Evolutionary conservation across 768 basidiomycete genomes (phyloP).

Genomic region (Tricholoma saponaceum): DNA sequence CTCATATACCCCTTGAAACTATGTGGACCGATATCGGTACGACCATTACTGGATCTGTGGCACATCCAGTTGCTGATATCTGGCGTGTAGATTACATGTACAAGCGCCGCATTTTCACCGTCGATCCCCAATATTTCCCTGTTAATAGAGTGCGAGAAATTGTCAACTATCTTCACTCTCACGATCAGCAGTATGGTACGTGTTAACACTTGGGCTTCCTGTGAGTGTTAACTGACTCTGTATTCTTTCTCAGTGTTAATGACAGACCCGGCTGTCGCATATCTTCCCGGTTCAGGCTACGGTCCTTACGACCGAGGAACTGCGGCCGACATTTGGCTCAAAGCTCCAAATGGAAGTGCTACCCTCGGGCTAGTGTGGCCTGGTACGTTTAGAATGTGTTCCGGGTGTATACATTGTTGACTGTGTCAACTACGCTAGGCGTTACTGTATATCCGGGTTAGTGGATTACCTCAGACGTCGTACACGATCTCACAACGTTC

Average conservation of each 20-base stretch:
- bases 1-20: conserved; percentile 65
- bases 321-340: conserved; percentile 53
- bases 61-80: neutral
- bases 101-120: conserved; percentile 61
- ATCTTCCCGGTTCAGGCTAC: conserved; percentile 43
- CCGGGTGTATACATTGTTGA: neutral
- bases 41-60: neutral
- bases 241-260: conserved; percentile 46
- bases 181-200: conserved; percentile 57
- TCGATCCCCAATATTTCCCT: conserved; percentile 68
- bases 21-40: conserved; percentile 79
- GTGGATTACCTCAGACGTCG: neutral
- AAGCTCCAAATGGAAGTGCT: conserved; percentile 54
- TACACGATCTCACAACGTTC: neutral
- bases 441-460: conserved; percentile 56
- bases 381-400: conserved; percentile 27
- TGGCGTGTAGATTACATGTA: conserved; percentile 58
- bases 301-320: conserved; percentile 53
- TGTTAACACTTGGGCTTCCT: neutral
- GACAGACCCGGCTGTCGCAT: conserved; percentile 70
- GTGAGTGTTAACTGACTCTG: neutral
- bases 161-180: conserved; percentile 53
- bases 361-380: conserved; percentile 64
- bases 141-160: conserved; percentile 60
- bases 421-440: conserved; percentile 22